Evolutionary conservation across 306 rosid genomes (phyloP).

Genomic region (Quercus parvula): DNA sequence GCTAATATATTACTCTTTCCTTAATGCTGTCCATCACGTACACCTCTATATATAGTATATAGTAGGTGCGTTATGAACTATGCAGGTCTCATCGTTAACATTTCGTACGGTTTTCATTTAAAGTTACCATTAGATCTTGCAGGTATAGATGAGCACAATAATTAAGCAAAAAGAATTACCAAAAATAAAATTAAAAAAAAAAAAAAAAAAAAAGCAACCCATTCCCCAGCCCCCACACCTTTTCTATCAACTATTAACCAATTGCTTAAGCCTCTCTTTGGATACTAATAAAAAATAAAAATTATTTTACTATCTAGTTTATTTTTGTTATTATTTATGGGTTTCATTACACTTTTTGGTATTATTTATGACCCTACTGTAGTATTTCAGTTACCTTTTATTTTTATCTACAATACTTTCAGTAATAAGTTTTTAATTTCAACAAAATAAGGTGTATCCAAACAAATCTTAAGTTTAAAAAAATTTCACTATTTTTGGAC

Average conservation of each 20-base stretch:
- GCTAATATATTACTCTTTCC: not conserved
- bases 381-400: no score
- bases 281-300: no score
- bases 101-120: constrained; percentile 5
- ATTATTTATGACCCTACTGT: fast-evolving
- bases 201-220: not conserved
- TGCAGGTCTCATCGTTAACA: not conserved
- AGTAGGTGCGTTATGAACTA: not conserved
- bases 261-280: fast-evolving
- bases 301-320: no score
- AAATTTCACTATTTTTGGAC: no score
- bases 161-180: not conserved
- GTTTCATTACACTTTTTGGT: fast-evolving
- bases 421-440: no score
- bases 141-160: constrained; percentile 10
- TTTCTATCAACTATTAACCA: no score
- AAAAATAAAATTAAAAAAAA: no score
- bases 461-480: fast-evolving
- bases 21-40: constrained; percentile 27
- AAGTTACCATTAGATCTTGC: constrained; percentile 6
- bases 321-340: no score
- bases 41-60: not conserved
- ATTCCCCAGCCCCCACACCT: no score
- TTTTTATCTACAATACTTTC: fast-evolving
- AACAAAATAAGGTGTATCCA: no score